Base-by-base conservation (phyloP, 208 protist genomes). In the Acanthamoeba divionensis region DNA sequence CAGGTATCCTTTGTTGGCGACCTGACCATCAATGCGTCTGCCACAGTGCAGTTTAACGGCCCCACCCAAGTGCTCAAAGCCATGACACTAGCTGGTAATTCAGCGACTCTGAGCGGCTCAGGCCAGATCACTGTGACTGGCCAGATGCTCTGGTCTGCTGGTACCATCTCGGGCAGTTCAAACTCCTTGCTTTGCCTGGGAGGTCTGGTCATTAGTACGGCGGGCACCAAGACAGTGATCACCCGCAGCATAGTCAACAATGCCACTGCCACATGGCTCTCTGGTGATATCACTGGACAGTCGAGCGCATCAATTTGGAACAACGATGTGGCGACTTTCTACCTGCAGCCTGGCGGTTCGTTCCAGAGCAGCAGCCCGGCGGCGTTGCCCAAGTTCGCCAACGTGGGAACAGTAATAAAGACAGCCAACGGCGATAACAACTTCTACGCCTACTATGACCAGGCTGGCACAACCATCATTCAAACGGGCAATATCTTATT, bases 271-370 rank as follows among this genome's bases (percentile, higher is more conserved):
- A n/a, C n/a, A n/a, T n/a, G n/a, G n/a, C 10, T 82, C 52, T 33
- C 41, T 26, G 73, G 73, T 38, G 29, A 83, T 36, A 41, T 83
- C 45, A 13, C 26, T 15, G 73, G 73, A 29, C 41, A 21, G 24
- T 65, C 21, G 21, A 54, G 73, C 1, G 73, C 31, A 15, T 60
- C 73, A 4, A 83, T 83, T 24, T 47, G 57, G 8, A 63, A n/a
- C n/a, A n/a, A n/a, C n/a, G n/a, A 9, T 8, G 38, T 33, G 5
- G 73, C 52, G 31, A 26, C 26, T 29, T 83, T 83, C 48, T 60
- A 83, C 73, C 63, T 83, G 52, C 41, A 65, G 73, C 73, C 73
- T 31, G 73, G 73, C 33, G 73, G 73, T n/a, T 83, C 73, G 48
- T 41, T 83, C 8, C 18, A 44, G 52, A 65, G 50, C 33, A 33